These are phyloP conservation scores for Solanum hybrid DNA, from an alignment of 305 asterid species.

Conservation along the genomic window DNA sequence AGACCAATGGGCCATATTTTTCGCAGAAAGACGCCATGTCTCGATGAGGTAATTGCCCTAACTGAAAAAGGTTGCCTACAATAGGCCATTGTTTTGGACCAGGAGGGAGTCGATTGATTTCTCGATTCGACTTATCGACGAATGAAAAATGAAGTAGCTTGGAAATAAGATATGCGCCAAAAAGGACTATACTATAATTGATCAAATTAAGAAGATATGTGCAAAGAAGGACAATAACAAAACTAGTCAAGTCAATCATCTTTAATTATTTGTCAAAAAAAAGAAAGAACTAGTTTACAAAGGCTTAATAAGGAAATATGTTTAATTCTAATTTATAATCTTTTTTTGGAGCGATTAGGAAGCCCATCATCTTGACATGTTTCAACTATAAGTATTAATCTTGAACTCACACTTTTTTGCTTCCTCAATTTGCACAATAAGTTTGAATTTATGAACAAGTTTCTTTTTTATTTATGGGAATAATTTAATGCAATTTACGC, in stretches of 20 bases:
- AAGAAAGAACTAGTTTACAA: background rate
- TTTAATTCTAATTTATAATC: background rate
- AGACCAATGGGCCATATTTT: constrained; percentile 78
- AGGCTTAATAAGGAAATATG: background rate
- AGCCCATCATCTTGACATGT: background rate
- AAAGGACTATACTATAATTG: background rate
- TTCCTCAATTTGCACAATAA: background rate
- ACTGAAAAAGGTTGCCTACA: constrained; percentile 77
- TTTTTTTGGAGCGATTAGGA: background rate
- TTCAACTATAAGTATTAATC: background rate
- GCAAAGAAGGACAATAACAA: background rate
- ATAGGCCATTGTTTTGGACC: constrained; percentile 82
- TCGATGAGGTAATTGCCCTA: constrained; percentile 66
- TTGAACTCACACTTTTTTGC: background rate
- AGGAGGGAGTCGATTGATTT: constrained; percentile 42
- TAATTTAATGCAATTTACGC: background rate
- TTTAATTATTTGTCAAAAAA: background rate
- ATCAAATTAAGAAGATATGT: background rate
- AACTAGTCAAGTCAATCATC: background rate
- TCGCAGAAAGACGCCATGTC: constrained; percentile 62
- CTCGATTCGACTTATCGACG: background rate
- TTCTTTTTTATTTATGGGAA: background rate
- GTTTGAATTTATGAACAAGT: background rate
- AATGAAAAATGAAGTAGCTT: background rate
- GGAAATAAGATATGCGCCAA: background rate